phyloP scores from a whole-genome alignment of 176 grass and related monocot species.

The bread wheat (Triticum aestivum) region IWGSC_CS_RefSeq_v2.1 NC_057807.1:430746920-430747419 shows the following conservation, averaged over 20 bases:
- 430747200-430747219: conserved; percentile 2
- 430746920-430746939: conserved; percentile 13
- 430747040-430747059: conserved; percentile 3
- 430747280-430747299: not conserved
- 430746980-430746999: not conserved
- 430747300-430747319: conserved; percentile 1
- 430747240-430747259: conserved; percentile 1
- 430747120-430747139: not conserved
- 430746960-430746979: not conserved
- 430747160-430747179: not conserved
- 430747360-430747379: not conserved
- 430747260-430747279: not conserved
- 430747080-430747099: not conserved
- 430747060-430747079: not conserved
- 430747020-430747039: not conserved
- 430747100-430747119: conserved; percentile 18
- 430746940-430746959: not conserved
- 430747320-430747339: not conserved
- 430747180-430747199: not conserved
- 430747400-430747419: not conserved
- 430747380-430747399: not conserved
- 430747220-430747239: conserved; percentile 19
- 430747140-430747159: conserved; percentile 15
- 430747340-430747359: conserved; percentile 12
- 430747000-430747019: conserved; percentile 2